These are phyloP conservation scores for Fusarium cyanostomum DNA, from an alignment of 2,329 filamentous ascomycete species.

Conservation along the genomic window DNA sequence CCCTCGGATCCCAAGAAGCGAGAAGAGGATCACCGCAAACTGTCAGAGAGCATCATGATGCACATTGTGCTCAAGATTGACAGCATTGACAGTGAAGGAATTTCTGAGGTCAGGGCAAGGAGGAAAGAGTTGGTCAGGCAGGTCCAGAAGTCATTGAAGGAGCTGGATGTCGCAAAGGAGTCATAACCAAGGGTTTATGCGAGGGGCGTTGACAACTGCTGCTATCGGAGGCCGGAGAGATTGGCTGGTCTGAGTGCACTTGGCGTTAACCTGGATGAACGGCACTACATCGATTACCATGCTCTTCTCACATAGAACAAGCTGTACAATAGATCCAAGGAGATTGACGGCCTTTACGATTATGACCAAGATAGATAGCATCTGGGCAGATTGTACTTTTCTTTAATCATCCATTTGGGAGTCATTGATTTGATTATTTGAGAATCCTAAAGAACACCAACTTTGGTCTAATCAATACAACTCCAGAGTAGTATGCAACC, in stretches of 20 bases:
- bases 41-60: constrained; percentile 80
- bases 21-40: constrained; percentile 76
- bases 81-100: constrained; percentile 77
- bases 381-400: constrained; percentile 26
- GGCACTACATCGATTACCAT: constrained; percentile 27
- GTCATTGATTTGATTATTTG: neutral
- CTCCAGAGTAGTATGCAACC: neutral
- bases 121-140: constrained; percentile 79
- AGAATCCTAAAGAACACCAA: neutral
- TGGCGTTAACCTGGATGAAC: constrained; percentile 35
- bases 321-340: constrained; percentile 44
- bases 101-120: constrained; percentile 68
- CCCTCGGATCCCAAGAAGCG: constrained; percentile 73
- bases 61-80: constrained; percentile 82
- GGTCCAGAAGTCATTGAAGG: constrained; percentile 72
- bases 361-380: constrained; percentile 40
- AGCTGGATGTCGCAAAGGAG: constrained; percentile 63
- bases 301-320: constrained; percentile 39
- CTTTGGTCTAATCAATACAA: neutral
- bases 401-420: constrained; percentile 7
- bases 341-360: constrained; percentile 31
- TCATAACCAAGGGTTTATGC: constrained; percentile 17
- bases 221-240: constrained; percentile 23
- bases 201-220: constrained; percentile 7
- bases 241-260: constrained; percentile 33